These are phyloP conservation scores for Botrytis galanthina DNA, from an alignment of 2,329 filamentous ascomycete species.

Conservation along the genomic window DNA sequence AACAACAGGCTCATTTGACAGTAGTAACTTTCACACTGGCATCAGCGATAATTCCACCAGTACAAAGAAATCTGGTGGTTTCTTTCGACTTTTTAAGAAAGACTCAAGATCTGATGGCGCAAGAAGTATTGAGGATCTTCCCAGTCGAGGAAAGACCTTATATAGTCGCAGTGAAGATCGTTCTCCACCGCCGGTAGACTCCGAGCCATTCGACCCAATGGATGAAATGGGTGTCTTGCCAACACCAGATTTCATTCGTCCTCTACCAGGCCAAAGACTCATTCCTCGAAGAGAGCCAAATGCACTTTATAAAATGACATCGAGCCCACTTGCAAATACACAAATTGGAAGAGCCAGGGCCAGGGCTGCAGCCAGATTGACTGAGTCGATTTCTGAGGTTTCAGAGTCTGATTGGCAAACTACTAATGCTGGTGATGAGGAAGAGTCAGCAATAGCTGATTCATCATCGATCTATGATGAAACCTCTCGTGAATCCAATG, in stretches of 20 bases:
- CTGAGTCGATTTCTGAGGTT: neutral
- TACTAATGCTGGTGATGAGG: neutral
- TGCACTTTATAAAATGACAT: neutral
- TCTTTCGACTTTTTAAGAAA: slow-evolving; percentile 5
- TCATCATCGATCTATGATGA: slow-evolving; percentile 2
- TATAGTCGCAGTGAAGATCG: slow-evolving; percentile 10
- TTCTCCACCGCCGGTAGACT: neutral
- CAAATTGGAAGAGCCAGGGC: slow-evolving; percentile 3
- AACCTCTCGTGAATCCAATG: neutral
- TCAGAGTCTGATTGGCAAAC: slow-evolving; percentile 14
- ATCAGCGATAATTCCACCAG: neutral
- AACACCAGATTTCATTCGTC: slow-evolving; percentile 13
- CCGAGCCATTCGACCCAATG: neutral
- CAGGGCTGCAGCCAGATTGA: neutral
- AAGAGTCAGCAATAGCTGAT: neutral
- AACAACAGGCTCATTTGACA: slow-evolving; percentile 7
- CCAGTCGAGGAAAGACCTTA: neutral
- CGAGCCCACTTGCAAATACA: neutral
- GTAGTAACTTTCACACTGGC: neutral
- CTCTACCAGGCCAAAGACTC: slow-evolving; percentile 3
- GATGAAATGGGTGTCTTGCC: neutral
- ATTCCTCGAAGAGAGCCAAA: slow-evolving; percentile 12
- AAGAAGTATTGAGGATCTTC: slow-evolving; percentile 1
- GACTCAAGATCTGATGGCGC: neutral
- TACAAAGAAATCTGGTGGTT: slow-evolving; percentile 8